phyloP scores from a whole-genome alignment of 495 filamentous ascomycete species.

The Xylaria castorea region DNA sequence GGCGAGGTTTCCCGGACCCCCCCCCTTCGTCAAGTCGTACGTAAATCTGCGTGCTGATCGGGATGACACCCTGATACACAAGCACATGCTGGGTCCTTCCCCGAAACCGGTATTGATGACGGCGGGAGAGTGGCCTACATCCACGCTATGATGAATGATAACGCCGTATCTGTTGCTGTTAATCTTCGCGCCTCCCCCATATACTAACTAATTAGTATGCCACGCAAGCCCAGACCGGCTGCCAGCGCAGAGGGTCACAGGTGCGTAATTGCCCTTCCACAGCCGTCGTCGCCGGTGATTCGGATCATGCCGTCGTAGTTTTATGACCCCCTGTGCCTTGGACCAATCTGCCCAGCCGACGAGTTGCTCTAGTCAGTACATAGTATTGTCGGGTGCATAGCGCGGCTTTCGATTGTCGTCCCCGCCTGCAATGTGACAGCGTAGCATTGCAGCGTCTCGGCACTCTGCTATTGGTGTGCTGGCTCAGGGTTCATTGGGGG shows the following conservation, averaged over 20 bases:
- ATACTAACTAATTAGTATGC: too few relatives aligned
- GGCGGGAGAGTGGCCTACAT: not conserved
- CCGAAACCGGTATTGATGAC: not conserved
- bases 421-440: conserved; percentile 15
- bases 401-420: conserved; percentile 17
- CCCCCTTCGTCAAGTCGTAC: not conserved
- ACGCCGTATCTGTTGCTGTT: not conserved
- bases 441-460: conserved; percentile 16
- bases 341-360: not conserved
- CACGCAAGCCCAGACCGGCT: not conserved
- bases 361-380: not conserved
- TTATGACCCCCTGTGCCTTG: not conserved
- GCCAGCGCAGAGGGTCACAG: not conserved
- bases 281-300: not conserved
- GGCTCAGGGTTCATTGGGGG: not conserved
- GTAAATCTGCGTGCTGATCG: not conserved
- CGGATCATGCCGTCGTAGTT: not conserved
- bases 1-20: not conserved
- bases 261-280: not conserved
- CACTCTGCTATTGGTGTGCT: conserved; percentile 8
- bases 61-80: not conserved
- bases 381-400: conserved; percentile 7
- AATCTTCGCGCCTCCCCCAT: not conserved
- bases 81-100: not conserved
- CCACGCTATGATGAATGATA: not conserved